phyloP scores from a whole-genome alignment of 805 yeast species.

The Alloascoidea hylecoeti region DNA sequence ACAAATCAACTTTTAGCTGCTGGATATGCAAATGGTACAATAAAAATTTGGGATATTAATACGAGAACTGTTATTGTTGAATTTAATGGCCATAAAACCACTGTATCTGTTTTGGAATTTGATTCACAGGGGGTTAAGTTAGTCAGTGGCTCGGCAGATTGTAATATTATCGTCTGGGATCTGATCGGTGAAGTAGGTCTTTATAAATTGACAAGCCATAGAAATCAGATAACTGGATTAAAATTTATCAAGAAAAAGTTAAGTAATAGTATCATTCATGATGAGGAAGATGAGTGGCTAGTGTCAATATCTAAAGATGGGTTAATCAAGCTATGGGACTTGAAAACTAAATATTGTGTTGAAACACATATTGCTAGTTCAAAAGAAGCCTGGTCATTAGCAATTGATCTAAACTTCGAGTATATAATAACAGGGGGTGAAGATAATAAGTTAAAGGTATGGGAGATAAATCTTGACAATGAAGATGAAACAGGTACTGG shows the following conservation, averaged over 20 bases:
- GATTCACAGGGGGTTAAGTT: conserved; percentile 76
- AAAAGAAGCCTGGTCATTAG: conserved; percentile 88
- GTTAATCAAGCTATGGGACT: conserved; percentile 83
- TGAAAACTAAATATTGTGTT: conserved; percentile 75
- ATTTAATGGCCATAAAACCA: conserved; percentile 85
- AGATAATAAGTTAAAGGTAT: conserved; percentile 71
- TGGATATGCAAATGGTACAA: conserved; percentile 82
- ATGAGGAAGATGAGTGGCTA: conserved; percentile 58
- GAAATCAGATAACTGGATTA: conserved; percentile 75
- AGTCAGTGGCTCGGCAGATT: conserved; percentile 77
- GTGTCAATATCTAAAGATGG: conserved; percentile 82
- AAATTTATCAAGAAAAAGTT: conserved; percentile 25
- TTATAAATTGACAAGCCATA: conserved; percentile 77
- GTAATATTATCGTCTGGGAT: conserved; percentile 87
- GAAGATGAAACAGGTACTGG: conserved; percentile 38
- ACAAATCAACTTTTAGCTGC: conserved; percentile 65
- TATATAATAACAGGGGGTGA: conserved; percentile 47
- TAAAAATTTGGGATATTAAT: conserved; percentile 83
- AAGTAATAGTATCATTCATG: conserved; percentile 12
- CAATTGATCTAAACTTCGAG: conserved; percentile 20
- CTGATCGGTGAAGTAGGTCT: conserved; percentile 85
- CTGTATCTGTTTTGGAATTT: conserved; percentile 55
- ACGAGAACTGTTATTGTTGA: conserved; percentile 66
- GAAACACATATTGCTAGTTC: conserved; percentile 92
- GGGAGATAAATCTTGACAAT: conserved; percentile 50